A percentile compares a stretch with the other conserved stretches of the same genome.
Conservation (phyloP, 805 yeast genomes). For the Barnettozyma sp. region DNA sequence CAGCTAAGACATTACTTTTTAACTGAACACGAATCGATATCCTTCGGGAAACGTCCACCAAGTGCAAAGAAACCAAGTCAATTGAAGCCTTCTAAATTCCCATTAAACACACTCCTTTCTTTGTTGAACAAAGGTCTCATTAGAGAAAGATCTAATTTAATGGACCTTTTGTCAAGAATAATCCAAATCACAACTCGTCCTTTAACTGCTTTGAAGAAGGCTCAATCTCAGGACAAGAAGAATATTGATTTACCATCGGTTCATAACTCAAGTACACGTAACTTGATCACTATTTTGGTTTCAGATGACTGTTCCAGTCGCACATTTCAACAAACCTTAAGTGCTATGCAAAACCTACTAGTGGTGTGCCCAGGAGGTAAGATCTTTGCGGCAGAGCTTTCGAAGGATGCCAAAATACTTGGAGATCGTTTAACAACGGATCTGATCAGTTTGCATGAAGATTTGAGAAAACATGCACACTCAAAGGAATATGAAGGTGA, state of each 20-base stretch:
- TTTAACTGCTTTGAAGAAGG: slow-evolving; percentile 45
- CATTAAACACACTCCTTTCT: slow-evolving; percentile 61
- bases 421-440: slow-evolving; percentile 30
- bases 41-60: slow-evolving; percentile 30
- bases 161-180: slow-evolving; percentile 71
- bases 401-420: slow-evolving; percentile 53
- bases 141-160: slow-evolving; percentile 62
- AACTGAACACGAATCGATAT: slow-evolving; percentile 60
- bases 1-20: slow-evolving; percentile 69
- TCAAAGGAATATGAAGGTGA: slow-evolving; percentile 46
- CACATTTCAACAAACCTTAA: slow-evolving; percentile 77
- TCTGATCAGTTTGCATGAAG: slow-evolving; percentile 32
- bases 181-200: slow-evolving; percentile 76
- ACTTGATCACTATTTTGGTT: slow-evolving; percentile 58
- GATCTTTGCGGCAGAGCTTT: slow-evolving; percentile 60
- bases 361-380: slow-evolving; percentile 52
- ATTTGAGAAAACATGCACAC: slow-evolving; percentile 32
- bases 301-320: slow-evolving; percentile 81
- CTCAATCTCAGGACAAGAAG: slow-evolving; percentile 21
- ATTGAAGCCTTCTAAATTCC: slow-evolving; percentile 48
- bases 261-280: slow-evolving; percentile 53
- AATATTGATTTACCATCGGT: slow-evolving; percentile 51
- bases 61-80: slow-evolving; percentile 29
- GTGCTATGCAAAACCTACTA: slow-evolving; percentile 72
- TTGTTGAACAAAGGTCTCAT: slow-evolving; percentile 59